Evolutionary conservation across 108 stramenopile species (phyloP), one percentile per base, ranked within the genome.

Genomic region (Fistulifera solaris): DNA sequence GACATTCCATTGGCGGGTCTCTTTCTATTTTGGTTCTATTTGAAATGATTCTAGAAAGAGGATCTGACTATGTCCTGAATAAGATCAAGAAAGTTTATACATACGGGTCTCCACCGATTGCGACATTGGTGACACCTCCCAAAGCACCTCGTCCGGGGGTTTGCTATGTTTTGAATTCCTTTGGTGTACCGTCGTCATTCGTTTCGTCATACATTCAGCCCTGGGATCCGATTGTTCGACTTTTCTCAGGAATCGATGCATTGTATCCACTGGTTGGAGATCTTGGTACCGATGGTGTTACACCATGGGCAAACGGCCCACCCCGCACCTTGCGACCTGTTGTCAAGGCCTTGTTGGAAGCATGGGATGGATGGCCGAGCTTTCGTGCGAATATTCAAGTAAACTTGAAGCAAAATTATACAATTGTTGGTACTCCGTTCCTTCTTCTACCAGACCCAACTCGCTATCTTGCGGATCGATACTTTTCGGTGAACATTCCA

Each of bases 201-300:
- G 82, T 92, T 3, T 76, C 71, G 54, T 71, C 69, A 16, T 88
- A 81, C 52, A 57, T 72, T 38, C 86, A 93, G 58, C 91, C 91
- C 1, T 93, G 83, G 66, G 91, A 93, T 70, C 91, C 91, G 12
- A 76, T 93, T 14, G 67, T 72, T 26, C 66, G 87, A 0, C 58
- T 89, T 21, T 85, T 81, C 51, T 68, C 72, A 14, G 23, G 44
- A 16, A 65, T 71, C 47, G 91, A 93, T 66, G 76, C 85, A 4
- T 42, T 84, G 31, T 93, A 89, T 64, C 91, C 91, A n/a, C 62
- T 93, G 28, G 75, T 89, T 38, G 91, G 78, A 47, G 91, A 89
- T 58, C 23, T 89, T 6, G 87, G 87, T 25, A 69, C 49, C 41
- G 87, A 89, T 54, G 85, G 83, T 16, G 57, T 69, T 1, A 89